Evolutionary conservation across 176 grass and related monocot genomes (phyloP), one percentile per base, ranked within the genome.

Genomic region (Pontederia crassipes): DNA sequence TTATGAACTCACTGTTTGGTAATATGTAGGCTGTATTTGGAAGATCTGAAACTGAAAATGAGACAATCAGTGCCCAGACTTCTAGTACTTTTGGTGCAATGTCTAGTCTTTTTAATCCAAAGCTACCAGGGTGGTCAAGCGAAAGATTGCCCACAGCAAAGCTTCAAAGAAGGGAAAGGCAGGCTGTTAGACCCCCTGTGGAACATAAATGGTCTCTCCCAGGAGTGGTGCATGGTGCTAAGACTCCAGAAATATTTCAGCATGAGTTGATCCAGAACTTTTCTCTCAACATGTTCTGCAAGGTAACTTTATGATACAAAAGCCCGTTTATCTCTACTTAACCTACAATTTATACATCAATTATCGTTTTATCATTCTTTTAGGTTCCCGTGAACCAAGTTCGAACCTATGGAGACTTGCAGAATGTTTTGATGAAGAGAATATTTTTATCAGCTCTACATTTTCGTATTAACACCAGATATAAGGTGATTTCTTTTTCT

Each of bases 271-370:
- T 97, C 64, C 87, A 89, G 52, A 88, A 85, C 68, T 97, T 97
- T 65, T 97, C 93, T 74, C 77, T 97, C 62, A 97, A 97, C 81
- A 92, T 97, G 93, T 97, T 97, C 58, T 89, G 87, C 65, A 97
- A 97, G 87, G 93, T 97, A 92, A 40, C 54, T 48, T 78, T 53
- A 47, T 18, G 45, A 11, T 47, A 12, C 16, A 18, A 20, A 46
- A 2, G 47, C 17, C 45, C 20, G 24, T 46, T 62, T 9, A 40
- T 45, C 4, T 40, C 2, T 7, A 40, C 2, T 7, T 40, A 40
- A 2, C 32, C 6, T 40, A 40, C 32, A 40, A 3, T 40, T 35
- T 40, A 40, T 40, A 1, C 32, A 40, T 40, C 32, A 40, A 40
- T 7, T 40, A 40, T 40, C 32, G 32, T 40, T 40, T 40, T 40